Evolutionary conservation across 495 filamentous ascomycete species (phyloP), one percentile per base, ranked within the genome.

Genomic region (Penicillium malachiteum): DNA sequence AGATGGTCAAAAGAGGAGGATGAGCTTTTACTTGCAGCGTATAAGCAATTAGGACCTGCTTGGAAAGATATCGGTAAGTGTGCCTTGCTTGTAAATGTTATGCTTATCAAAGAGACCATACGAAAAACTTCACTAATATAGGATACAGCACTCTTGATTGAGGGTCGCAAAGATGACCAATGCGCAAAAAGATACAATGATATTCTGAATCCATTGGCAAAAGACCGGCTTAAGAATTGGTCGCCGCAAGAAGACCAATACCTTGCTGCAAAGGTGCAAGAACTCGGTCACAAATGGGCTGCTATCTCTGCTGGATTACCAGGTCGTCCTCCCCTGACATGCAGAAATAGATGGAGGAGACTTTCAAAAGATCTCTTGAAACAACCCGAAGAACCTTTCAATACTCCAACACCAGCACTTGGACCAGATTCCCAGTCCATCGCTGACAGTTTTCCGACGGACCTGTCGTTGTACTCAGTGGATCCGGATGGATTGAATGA

Each of bases 151-250:
- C 35, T 51, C 18, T 18, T 51, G 2, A 40, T 51, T 12, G 38
- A 51, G 11, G 48, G 48, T 12, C 48, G 48, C 5, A 51, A 51
- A 30, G 48, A 51, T 31, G 48, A 51, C 13, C 48, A 51, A 14
- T 51, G 48, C 30, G 48, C 48, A 7, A 51, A 51, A 31, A 51
- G 48, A 51, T 51, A 51, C 38, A 51, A 51, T 40, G 35, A 39
- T 31, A 51, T 51, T 8, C 37, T 51, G 10, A 41, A 51, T 8
- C 48, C 48, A 18, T 31, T 30, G 16, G 35, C 35, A 9, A 51
- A 38, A 51, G 37, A 51, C 18, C 34, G 48, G n/a, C 48, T 51
- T 1, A 51, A 40, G 14, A 40, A 51, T 40, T 51, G 48, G 48
- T 41, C 34, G 5, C 17, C 48, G 5, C 35, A 51, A 17, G 48